Evolutionary conservation across 1,284 basidiomycete genomes (phyloP).

Genomic region (Malassezia brasiliensis): DNA sequence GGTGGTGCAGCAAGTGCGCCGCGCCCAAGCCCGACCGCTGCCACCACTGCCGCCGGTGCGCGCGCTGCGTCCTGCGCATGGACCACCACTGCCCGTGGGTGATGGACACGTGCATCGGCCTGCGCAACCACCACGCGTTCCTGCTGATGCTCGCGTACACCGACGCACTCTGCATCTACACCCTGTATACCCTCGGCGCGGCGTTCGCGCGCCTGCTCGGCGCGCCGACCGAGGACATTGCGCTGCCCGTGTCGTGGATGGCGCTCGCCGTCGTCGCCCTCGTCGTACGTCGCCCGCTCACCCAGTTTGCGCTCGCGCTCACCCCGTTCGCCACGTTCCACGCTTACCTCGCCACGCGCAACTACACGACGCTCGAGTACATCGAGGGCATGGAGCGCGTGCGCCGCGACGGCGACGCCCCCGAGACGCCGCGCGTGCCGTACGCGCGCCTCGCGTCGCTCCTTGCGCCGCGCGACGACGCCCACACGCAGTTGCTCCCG

Average conservation of each 20-base stretch:
- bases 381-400: constrained; percentile 38
- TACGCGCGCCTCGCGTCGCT: background rate
- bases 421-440: background rate
- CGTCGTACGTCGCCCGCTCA: constrained; percentile 4
- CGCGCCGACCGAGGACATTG: background rate
- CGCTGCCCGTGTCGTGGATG: constrained; percentile 47
- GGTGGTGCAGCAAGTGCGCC: constrained; percentile 45
- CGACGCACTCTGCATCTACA: background rate
- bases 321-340: constrained; percentile 40
- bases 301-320: constrained; percentile 20
- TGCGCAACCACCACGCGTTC: constrained; percentile 71
- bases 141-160: constrained; percentile 62
- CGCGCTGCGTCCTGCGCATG: constrained; percentile 62
- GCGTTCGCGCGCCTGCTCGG: background rate
- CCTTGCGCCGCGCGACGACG: background rate
- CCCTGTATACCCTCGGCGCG: constrained; percentile 1
- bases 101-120: constrained; percentile 64
- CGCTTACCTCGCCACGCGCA: constrained; percentile 43
- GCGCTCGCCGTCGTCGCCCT: constrained; percentile 22
- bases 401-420: background rate
- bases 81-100: constrained; percentile 66
- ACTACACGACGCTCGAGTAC: constrained; percentile 49
- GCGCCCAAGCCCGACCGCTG: constrained; percentile 61
- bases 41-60: constrained; percentile 67
- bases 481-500: background rate